Evolutionary conservation across 306 rosid genomes (phyloP), one percentile per base, ranked within the genome.

Genomic region (Neltuma alba): DNA sequence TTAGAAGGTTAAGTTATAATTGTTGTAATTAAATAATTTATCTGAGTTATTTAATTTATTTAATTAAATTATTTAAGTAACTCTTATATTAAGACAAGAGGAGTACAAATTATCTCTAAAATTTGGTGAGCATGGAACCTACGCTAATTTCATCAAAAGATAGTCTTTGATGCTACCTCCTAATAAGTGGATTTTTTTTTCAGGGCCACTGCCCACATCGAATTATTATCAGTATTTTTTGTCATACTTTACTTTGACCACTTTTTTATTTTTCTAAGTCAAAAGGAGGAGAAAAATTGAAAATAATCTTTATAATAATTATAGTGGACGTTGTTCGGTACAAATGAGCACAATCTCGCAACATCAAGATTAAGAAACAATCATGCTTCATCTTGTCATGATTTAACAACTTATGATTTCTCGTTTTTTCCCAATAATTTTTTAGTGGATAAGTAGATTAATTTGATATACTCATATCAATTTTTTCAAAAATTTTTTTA

Each of bases 251-350:
- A 21, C 2, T 21, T 37, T 37, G 6, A 5, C 0, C 28, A n/a
- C 15, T 13, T 54, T 21, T 54, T 8, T 54, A 9, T 54, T 21
- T 21, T 8, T 54, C 30, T 9, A 21, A 54, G 61, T 54, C 61
- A 54, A 54, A 54, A 54, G 2, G 61, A 0, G 6, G 23, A 25
- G 69, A 34, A 67, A 21, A 21, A n/a, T n/a, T 9, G 16, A 40
- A 67, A 67, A 38, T 18, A 6, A 36, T 47, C 71, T 65, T 65
- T 34, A 66, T 37, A 66, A 66, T 66, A 52, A 52, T 52, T 66
- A 37, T 66, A 38, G 50, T 66, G 48, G 72, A 37, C 50, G 72
- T 67, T 52, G 7, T 52, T 38, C 15, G 52, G 52, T 66, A 37
- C 15, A 66, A 21, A 67, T 67, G 48, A 37, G 28, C 33, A 38